Conservation (phyloP, 2,329 filamentous ascomycete species). For the Hypomyces rosellus region DNA sequence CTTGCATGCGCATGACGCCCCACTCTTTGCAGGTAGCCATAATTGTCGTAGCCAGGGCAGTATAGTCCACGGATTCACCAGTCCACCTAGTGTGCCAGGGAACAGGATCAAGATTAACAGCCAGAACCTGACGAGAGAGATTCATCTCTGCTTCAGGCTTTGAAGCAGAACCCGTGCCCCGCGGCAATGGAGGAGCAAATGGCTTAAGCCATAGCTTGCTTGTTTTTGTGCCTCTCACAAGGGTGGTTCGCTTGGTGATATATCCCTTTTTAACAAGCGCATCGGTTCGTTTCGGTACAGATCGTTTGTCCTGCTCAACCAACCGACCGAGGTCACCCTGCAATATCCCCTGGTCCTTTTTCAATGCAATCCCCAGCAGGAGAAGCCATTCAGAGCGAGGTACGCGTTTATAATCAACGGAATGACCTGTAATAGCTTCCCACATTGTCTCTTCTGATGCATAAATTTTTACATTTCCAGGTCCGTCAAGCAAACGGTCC, state of each 20-base stretch:
- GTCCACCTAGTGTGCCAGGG: slow-evolving; percentile 52
- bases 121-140: slow-evolving; percentile 33
- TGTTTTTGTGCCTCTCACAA: slow-evolving; percentile 53
- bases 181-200: slow-evolving; percentile 43
- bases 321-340: slow-evolving; percentile 54
- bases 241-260: slow-evolving; percentile 53
- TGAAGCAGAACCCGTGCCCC: slow-evolving; percentile 22
- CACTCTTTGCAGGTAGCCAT: slow-evolving; percentile 53
- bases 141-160: slow-evolving; percentile 29
- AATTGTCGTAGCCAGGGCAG: slow-evolving; percentile 50
- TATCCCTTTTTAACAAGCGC: slow-evolving; percentile 54
- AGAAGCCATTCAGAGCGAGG: slow-evolving; percentile 54
- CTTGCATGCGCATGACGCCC: slow-evolving; percentile 51
- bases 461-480: slow-evolving; percentile 30
- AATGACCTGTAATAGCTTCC: slow-evolving; percentile 54
- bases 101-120: slow-evolving; percentile 45
- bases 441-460: slow-evolving; percentile 52
- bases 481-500: background rate
- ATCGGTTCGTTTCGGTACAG: slow-evolving; percentile 55
- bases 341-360: slow-evolving; percentile 48
- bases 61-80: slow-evolving; percentile 52
- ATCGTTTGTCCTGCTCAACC: slow-evolving; percentile 57
- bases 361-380: slow-evolving; percentile 51
- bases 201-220: slow-evolving; percentile 56
- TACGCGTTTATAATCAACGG: slow-evolving; percentile 51